Conservation (phyloP, 1,284 basidiomycete genomes). For the Heterobasidion occidentale region DNA sequence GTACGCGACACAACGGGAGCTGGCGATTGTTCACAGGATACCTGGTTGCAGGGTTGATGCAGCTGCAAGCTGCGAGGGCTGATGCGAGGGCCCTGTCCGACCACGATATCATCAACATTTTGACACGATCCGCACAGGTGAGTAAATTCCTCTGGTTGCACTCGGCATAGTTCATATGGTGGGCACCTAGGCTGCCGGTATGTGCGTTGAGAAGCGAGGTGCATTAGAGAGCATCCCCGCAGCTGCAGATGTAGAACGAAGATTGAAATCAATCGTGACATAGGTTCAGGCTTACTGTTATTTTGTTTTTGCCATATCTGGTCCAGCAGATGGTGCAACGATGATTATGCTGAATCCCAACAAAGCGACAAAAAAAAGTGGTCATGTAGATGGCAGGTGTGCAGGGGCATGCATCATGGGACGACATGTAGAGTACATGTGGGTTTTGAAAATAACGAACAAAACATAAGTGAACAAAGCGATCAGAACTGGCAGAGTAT, state of each 20-base stretch:
- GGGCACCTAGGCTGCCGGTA: slow-evolving; percentile 38
- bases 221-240: slow-evolving; percentile 48
- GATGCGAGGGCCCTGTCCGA: slow-evolving; percentile 14
- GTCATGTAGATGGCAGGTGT: slow-evolving; percentile 1
- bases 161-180: background rate
- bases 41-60: slow-evolving; percentile 46
- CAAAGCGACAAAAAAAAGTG: background rate
- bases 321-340: no score
- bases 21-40: slow-evolving; percentile 54
- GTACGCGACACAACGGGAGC: slow-evolving; percentile 50
- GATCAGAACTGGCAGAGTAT: slow-evolving; percentile 10
- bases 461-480: background rate
- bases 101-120: slow-evolving; percentile 24
- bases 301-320: background rate
- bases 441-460: slow-evolving; percentile 9
- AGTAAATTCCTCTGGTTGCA: slow-evolving; percentile 7
- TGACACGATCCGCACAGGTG: slow-evolving; percentile 35
- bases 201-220: slow-evolving; percentile 47
- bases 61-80: slow-evolving; percentile 11
- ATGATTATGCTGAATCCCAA: background rate
- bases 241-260: slow-evolving; percentile 3
- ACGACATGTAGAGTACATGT: slow-evolving; percentile 13
- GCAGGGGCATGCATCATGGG: slow-evolving; percentile 9
- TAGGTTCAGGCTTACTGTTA: background rate
- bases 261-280: background rate